A percentile compares a stretch with the other conserved stretches of the same genome.
These are phyloP conservation scores for Mycena albidolilacea DNA, from an alignment of 768 basidiomycete species.

Conservation along the genomic window DNA sequence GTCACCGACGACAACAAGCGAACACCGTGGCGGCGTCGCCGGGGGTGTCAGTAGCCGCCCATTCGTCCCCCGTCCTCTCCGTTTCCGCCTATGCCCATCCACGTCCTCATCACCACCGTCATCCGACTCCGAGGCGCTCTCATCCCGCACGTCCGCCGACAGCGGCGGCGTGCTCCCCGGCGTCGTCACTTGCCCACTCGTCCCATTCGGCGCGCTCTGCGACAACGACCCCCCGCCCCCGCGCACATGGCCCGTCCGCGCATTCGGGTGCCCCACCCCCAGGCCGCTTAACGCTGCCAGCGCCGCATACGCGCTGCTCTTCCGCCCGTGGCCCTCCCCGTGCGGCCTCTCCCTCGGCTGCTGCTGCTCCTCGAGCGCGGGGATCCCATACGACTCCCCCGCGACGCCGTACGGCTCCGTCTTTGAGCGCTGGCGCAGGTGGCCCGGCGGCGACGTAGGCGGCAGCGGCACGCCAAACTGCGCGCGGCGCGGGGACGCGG, in stretches of 20 bases:
- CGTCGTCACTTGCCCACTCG: constrained; percentile 12
- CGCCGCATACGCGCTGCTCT: constrained; percentile 41
- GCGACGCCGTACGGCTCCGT: constrained; percentile 23
- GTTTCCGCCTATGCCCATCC: constrained; percentile 38
- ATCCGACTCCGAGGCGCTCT: constrained; percentile 10
- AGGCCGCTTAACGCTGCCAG: constrained; percentile 31
- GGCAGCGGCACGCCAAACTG: neutral
- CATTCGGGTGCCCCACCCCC: neutral
- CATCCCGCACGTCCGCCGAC: constrained; percentile 33
- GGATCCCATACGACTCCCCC: neutral
- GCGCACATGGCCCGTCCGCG: neutral
- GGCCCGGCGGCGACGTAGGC: neutral
- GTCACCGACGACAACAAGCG: constrained; percentile 41
- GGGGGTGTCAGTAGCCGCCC: constrained; percentile 43
- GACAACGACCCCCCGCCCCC: neutral
- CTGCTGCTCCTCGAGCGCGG: neutral
- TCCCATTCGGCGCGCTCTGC: neutral
- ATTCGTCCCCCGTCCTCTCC: constrained; percentile 30
- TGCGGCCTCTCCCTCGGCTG: neutral
- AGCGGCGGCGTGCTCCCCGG: constrained; percentile 40
- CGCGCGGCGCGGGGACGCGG: neutral
- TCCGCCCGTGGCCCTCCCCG: constrained; percentile 31
- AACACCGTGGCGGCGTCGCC: constrained; percentile 47
- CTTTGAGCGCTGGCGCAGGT: constrained; percentile 8
- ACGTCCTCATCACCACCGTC: constrained; percentile 43